These are phyloP conservation scores for Kodamaea kakaduensis DNA, from an alignment of 805 yeast species.

Conservation along the genomic window DNA sequence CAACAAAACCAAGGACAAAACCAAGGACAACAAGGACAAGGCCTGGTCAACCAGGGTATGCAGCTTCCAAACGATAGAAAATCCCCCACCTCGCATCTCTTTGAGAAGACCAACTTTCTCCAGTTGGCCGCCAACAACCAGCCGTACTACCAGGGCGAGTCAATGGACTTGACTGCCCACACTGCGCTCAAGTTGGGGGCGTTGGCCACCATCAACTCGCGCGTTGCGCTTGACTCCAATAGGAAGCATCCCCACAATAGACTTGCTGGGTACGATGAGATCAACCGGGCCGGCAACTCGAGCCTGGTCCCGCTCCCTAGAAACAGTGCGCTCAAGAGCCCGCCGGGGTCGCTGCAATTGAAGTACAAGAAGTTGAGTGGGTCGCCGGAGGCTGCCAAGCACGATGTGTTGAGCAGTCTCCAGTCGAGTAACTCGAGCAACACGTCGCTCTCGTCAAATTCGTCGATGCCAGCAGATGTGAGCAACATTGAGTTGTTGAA, in stretches of 20 bases:
- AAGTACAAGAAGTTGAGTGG: conserved; percentile 9
- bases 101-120: conserved; percentile 41
- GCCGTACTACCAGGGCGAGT: conserved; percentile 10
- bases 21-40: conserved; percentile 20
- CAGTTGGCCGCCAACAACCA: conserved; percentile 29
- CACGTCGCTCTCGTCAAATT: conserved; percentile 12
- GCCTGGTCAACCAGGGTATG: conserved; percentile 21
- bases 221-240: conserved; percentile 46
- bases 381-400: conserved; percentile 7
- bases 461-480: conserved; percentile 42
- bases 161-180: conserved; percentile 27
- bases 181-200: conserved; percentile 62
- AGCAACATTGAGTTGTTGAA: conserved; percentile 47
- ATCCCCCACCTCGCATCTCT: conserved; percentile 40
- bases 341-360: conserved; percentile 8
- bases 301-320: conserved; percentile 32
- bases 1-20: conserved; percentile 21
- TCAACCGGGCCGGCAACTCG: conserved; percentile 33
- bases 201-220: conserved; percentile 56
- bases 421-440: conserved; percentile 9
- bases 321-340: conserved; percentile 15
- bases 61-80: conserved; percentile 32
- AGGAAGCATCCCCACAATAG: conserved; percentile 24
- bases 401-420: conserved; percentile 7
- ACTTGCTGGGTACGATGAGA: conserved; percentile 26